Evolutionary conservation across 208 protist genomes (phyloP), one percentile per base, ranked within the genome.

Genomic region (Porcisia deanei): DNA sequence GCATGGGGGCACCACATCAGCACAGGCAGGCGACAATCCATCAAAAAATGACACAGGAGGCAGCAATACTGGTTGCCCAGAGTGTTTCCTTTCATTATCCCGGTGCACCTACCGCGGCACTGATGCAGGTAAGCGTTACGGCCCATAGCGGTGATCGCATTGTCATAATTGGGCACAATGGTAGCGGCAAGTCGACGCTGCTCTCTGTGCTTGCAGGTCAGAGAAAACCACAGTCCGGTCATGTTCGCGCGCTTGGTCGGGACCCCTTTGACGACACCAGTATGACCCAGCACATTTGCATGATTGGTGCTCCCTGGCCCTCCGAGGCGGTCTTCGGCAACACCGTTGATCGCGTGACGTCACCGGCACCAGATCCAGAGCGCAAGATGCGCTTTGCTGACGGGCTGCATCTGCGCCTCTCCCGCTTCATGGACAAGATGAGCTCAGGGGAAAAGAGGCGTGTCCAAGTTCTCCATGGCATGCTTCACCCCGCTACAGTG

Each of bases 131-230:
- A 7, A 78, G 25, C 69, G 52, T 97, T 53, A 61, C 22, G 3
- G 65, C 93, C 3, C 47, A 84, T 63, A 61, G 77, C 37, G 91
- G 93, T 25, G 85, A 89, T 47, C 90, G 98, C 37, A 90, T 99
- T 65, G 88, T 98, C 20, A 70, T 99, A 10, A 89, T 99, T 43
- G 98, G 98, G 37, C 88, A 90, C 65, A 99, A 99, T 80, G 98
- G 98, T 39, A 91, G 96, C 43, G 98, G 98, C 75, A 99, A 99
- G 81, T 98, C 94, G 5, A 99, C 98, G 20, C 88, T 99, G 53
- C 91, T 99, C 49, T 97, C 94, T 30, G 71, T 99, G 10, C 65
- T 99, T 18, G 90, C 85, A 4, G 96, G 96, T 45, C 88, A 91
- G 16, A 85, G 93, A 0, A 87, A 90, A 63, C 85, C 95, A 59